Conservation (phyloP, 352 stramenopile genomes). For the Pythium phragmiticola region DNA sequence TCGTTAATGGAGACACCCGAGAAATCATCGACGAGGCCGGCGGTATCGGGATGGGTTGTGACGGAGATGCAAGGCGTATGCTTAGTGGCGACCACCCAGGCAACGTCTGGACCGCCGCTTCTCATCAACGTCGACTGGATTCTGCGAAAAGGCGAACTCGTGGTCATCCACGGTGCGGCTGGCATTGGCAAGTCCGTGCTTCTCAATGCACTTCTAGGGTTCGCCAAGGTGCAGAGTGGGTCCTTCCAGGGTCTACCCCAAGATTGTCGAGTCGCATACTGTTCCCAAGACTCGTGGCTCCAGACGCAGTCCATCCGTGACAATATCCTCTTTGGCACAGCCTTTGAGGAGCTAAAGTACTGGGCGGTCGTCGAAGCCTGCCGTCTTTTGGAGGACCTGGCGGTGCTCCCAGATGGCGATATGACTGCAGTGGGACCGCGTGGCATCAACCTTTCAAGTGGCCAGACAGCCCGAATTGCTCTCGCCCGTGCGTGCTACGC, state of each 20-base stretch:
- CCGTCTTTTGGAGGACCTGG: slow-evolving; percentile 77
- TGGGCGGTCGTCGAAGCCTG: slow-evolving; percentile 50
- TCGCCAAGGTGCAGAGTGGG: no score
- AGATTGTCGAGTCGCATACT: slow-evolving; percentile 39
- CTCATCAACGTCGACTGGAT: not conserved
- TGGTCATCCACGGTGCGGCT: slow-evolving; percentile 9
- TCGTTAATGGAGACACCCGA: no score
- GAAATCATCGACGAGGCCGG: no score
- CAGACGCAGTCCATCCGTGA: slow-evolving; percentile 87
- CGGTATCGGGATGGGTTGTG: not conserved
- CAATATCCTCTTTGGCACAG: slow-evolving; percentile 91
- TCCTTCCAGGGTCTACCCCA: not conserved
- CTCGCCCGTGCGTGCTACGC: slow-evolving; percentile 52
- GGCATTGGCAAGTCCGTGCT: slow-evolving; percentile 14
- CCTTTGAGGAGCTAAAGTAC: slow-evolving; percentile 38
- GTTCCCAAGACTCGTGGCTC: slow-evolving; percentile 83
- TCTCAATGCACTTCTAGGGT: slow-evolving; percentile 3
- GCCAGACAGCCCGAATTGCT: slow-evolving; percentile 72
- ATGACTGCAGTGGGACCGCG: slow-evolving; percentile 91
- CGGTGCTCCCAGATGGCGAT: slow-evolving; percentile 73
- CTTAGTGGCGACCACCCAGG: not conserved
- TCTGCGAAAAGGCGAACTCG: slow-evolving; percentile 1
- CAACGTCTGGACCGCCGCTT: not conserved
- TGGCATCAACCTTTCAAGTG: slow-evolving; percentile 90
- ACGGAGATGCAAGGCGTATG: slow-evolving; percentile 1